A percentile compares a stretch with the other conserved stretches of the same genome.
Evolutionary conservation across 148 eudicot genomes (phyloP).

Genomic region (Agrostemma githago): DNA sequence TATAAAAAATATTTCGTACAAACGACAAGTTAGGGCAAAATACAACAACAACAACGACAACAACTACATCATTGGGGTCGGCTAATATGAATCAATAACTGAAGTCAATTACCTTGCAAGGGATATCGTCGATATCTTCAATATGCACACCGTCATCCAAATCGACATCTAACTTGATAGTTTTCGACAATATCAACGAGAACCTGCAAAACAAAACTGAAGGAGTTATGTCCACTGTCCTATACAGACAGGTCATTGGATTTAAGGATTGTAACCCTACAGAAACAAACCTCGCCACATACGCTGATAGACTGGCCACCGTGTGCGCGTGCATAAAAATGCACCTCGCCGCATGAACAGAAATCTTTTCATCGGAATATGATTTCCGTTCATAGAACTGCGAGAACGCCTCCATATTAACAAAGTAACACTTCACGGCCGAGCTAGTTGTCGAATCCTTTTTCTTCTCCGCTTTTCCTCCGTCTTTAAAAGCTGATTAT

Average conservation of each 20-base stretch:
- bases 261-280: neutral
- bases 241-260: too few relatives aligned
- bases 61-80: too few relatives aligned
- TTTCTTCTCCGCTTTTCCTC: slow-evolving; percentile 33
- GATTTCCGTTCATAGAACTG: slow-evolving; percentile 3
- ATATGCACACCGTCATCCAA: slow-evolving; percentile 10
- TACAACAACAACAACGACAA: too few relatives aligned
- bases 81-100: too few relatives aligned
- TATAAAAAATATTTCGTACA: neutral
- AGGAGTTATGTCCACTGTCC: too few relatives aligned
- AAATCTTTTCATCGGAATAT: neutral
- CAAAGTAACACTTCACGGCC: slow-evolving; percentile 50
- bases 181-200: slow-evolving; percentile 12
- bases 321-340: slow-evolving; percentile 14
- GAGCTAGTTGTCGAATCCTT: slow-evolving; percentile 16
- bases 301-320: slow-evolving; percentile 8
- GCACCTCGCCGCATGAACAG: slow-evolving; percentile 6
- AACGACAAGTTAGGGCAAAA: neutral
- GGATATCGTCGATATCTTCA: slow-evolving; percentile 14
- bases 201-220: neutral
- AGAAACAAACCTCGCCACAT: slow-evolving; percentile 9
- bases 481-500: slow-evolving; percentile 61
- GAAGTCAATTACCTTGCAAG: neutral
- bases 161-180: slow-evolving; percentile 10
- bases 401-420: slow-evolving; percentile 35